A percentile compares a stretch with the other conserved stretches of the same genome.
These are phyloP conservation scores for Euphrasia arctica DNA, from an alignment of 305 asterid genomes.

Conservation along the genomic window DNA sequence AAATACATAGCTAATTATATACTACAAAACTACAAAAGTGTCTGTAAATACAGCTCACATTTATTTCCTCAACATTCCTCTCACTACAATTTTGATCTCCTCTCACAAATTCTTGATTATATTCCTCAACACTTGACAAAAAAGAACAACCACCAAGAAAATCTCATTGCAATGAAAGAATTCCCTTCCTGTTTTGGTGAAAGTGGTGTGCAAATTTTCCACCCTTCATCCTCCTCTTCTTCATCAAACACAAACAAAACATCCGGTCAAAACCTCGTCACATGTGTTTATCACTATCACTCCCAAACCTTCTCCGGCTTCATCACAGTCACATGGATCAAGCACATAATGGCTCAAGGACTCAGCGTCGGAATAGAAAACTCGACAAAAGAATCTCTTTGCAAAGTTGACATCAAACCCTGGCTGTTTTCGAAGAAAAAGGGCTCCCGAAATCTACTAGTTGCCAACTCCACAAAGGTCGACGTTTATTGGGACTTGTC, in stretches of 20 bases:
- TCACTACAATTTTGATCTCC: background rate
- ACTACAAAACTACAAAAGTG: background rate
- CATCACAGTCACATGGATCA: conserved; percentile 62
- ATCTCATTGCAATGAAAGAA: conserved; percentile 43
- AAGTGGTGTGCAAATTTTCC: conserved; percentile 50
- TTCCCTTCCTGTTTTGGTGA: conserved; percentile 74
- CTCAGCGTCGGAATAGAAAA: conserved; percentile 44
- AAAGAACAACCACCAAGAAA: background rate
- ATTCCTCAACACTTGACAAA: background rate
- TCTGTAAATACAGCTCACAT: conserved; percentile 23
- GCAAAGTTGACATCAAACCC: conserved; percentile 60
- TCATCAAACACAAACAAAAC: conserved; percentile 36
- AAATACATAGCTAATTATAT: background rate
- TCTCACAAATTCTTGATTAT: no score
- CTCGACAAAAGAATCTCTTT: conserved; percentile 36
- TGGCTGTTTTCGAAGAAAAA: conserved; percentile 70
- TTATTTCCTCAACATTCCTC: background rate
- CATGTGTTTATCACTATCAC: conserved; percentile 48
- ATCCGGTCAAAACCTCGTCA: conserved; percentile 52
- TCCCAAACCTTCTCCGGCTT: conserved; percentile 41
- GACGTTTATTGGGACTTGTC: conserved; percentile 69
- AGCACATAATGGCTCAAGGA: conserved; percentile 59
- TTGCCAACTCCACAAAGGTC: conserved; percentile 31
- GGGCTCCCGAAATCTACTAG: conserved; percentile 41
- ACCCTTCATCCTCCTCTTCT: conserved; percentile 29